A percentile compares a stretch with the other conserved stretches of the same genome.
Evolutionary conservation across 768 basidiomycete genomes (phyloP).

Genomic region (Leccinum boreale): DNA sequence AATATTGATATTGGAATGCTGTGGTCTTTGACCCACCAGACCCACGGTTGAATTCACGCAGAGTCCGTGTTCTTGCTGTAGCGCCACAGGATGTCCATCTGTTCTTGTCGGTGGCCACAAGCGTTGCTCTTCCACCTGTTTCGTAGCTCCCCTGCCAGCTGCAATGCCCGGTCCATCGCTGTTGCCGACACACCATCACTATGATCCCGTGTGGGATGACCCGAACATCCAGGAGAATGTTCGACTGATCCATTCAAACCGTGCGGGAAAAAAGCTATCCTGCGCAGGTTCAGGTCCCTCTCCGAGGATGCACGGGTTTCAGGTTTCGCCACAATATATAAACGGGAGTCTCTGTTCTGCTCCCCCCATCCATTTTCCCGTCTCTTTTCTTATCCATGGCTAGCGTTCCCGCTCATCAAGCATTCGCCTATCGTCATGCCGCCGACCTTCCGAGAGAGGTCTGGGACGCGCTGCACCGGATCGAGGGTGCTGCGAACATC

Average conservation of each 20-base stretch:
- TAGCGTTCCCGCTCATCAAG: background rate
- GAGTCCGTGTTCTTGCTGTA: background rate
- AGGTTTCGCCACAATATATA: conserved; percentile 10
- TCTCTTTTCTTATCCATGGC: conserved; percentile 15
- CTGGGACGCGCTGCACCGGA: conserved; percentile 26
- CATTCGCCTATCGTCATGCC: conserved; percentile 2
- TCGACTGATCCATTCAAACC: background rate
- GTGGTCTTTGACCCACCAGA: background rate
- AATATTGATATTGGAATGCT: background rate
- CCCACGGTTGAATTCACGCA: background rate
- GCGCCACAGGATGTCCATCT: conserved; percentile 3
- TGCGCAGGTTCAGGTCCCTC: background rate
- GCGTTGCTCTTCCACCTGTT: background rate
- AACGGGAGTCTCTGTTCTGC: background rate
- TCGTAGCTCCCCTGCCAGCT: background rate
- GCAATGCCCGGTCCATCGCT: background rate
- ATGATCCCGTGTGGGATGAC: background rate
- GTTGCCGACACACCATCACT: background rate
- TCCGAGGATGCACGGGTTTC: background rate
- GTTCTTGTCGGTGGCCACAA: conserved; percentile 6
- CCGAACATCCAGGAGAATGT: background rate
- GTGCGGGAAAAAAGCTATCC: background rate
- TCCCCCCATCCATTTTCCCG: conserved; percentile 10
- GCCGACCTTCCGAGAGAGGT: conserved; percentile 22
- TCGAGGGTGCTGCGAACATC: conserved; percentile 38